These are phyloP conservation scores for Verticillium alfalfae DNA, from an alignment of 2,329 filamentous ascomycete species.

Conservation along the genomic window DNA sequence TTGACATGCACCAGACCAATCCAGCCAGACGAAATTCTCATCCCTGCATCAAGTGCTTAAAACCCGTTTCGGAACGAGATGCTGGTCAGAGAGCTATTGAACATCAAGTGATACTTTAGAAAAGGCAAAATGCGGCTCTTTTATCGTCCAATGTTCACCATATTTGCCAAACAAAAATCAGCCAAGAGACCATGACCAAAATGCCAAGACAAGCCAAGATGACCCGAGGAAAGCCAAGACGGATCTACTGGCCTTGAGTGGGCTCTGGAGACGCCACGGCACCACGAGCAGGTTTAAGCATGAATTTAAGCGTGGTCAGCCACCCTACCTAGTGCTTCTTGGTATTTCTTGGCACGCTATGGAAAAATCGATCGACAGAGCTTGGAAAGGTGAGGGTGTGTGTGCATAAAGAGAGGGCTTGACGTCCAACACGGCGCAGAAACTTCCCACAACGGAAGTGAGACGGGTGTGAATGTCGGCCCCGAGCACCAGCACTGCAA, in stretches of 20 bases:
- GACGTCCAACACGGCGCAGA: neutral
- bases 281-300: conserved; percentile 32
- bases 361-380: neutral
- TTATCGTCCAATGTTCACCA: neutral
- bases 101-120: no score
- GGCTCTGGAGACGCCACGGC: conserved; percentile 4
- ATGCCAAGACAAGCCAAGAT: neutral
- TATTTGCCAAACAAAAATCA: neutral
- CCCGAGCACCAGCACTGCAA: neutral
- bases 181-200: neutral
- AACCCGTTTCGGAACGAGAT: neutral
- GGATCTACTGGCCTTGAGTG: conserved; percentile 4
- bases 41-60: neutral
- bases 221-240: conserved; percentile 2
- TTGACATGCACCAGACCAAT: neutral
- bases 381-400: neutral
- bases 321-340: conserved; percentile 17
- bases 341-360: conserved; percentile 28
- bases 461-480: conserved; percentile 1
- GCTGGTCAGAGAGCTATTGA: no score
- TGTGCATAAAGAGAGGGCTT: neutral
- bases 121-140: neutral
- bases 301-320: conserved; percentile 46
- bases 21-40: neutral
- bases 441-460: neutral